Evolutionary conservation across 306 rosid genomes (phyloP), one percentile per base, ranked within the genome.

Genomic region (Sphenostylis stenocarpa): DNA sequence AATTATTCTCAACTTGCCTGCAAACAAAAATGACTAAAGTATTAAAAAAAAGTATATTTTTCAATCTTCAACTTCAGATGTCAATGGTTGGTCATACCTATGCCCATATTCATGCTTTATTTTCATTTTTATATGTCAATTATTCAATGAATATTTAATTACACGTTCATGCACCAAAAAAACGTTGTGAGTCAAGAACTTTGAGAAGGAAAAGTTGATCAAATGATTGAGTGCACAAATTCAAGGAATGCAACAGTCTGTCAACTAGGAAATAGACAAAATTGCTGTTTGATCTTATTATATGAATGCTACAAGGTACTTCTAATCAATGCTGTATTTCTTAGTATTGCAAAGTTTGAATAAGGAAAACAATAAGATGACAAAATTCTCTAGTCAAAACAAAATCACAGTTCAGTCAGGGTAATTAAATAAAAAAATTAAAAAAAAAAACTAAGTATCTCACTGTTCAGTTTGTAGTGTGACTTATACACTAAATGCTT

Each of bases 71-170:
- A 45, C 63, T 33, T 70, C 76, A 33, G 36, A 34, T 71, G 23
- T 52, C 23, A 33, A 49, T 72, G 76, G 65, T 51, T 36, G 52
- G 52, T 15, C 51, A 71, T 28, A 47, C 74, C 9, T 56, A 24
- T 67, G 41, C 24, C 56, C 21, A 68, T 68, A 44, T 47, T 47
- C 6, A 47, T 68, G 43, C 41, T 34, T 52, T 52, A 23, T 48
- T 71, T 23, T 71, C 49, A 71, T 19, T 71, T 71, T 52, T 52
- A 14, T 33, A 19, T 8, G 34, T 34, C 49, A 6, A 33, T 38
- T 7, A 51, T 20, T 64, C 1, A 20, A 12, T 11, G 63, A 51
- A 70, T 70, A 29, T 70, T 51, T 51, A 29, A 28, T 45, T 33
- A 57, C 65, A 53, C 13, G 2, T 21, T 10, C 12, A 23, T 70